Base-by-base conservation (phyloP, 169 alveolate genomes). In the Plasmodium adleri region DNA sequence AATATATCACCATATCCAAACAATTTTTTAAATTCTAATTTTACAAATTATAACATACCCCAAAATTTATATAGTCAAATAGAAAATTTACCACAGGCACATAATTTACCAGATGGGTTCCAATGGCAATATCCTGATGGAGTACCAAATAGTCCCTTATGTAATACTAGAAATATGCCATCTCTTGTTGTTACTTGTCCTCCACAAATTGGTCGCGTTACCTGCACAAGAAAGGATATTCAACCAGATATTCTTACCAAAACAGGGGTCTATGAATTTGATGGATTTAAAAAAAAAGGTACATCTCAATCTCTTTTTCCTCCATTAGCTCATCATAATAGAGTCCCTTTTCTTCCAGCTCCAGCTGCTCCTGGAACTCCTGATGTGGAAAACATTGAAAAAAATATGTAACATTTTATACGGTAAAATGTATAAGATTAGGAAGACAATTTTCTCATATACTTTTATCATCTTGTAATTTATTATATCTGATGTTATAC, bases 161-260 rank as follows among this genome's bases (percentile, higher is more conserved):
- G 86, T 5, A 76, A 74, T 45, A 86, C 45, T 74, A 56, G 20
- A 52, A 56, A 66, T 68, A 66, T 93, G 73, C 96, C 96, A 4
- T 94, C 96, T 8, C 71, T 93, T 32, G 93, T 93, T 92, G 63
- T 93, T 63, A 93, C 96, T 2, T 93, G 94, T 52, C 96, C 96
- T n/a, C 96, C 96, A 4, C 95, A 93, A 60, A 92, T 93, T 15
- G 96, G 96, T 22, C 62, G 74, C 15, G 96, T 93, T 49, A 78
- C 92, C n/a, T 93, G 93, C 39, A 60, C 95, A 5, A 91, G 92
- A 43, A 86, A 72, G 58, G 73, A 88, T 32, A 56, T 92, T 0
- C 95, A 93, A 26, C 96, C 96, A 7, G 96, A 93, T 56, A 93
- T 93, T 52, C 75, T 93, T 4, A 93, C 96, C 3, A 76, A 92